phyloP scores from a whole-genome alignment of 805 yeast genomes.

The Jamesozyma jinghongensis region DNA sequence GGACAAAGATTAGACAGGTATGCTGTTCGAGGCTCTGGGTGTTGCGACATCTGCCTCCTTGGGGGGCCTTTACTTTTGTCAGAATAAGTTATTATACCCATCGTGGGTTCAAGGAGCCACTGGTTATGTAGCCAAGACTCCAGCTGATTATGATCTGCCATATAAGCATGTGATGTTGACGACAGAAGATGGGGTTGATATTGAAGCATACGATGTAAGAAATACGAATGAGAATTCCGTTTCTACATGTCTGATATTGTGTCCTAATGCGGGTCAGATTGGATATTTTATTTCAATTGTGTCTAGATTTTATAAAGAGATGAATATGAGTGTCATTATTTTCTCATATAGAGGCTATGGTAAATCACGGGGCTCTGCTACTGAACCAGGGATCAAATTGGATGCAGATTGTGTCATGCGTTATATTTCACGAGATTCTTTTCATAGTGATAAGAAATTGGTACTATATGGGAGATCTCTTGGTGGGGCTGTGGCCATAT shows the following conservation, averaged over 20 bases:
- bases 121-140: conserved; percentile 57
- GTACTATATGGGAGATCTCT: conserved; percentile 79
- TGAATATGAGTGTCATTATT: conserved; percentile 68
- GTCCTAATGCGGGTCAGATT: conserved; percentile 95
- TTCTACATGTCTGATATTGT: conserved; percentile 64
- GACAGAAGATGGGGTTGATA: conserved; percentile 60
- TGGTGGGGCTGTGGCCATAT: conserved; percentile 92
- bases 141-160: conserved; percentile 56
- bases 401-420: conserved; percentile 71
- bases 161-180: conserved; percentile 50
- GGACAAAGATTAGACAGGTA: too few relatives aligned
- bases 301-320: conserved; percentile 47
- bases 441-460: conserved; percentile 40
- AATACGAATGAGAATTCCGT: conserved; percentile 30
- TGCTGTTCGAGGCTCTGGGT: conserved; percentile 35
- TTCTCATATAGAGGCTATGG: conserved; percentile 92
- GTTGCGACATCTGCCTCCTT: conserved; percentile 38
- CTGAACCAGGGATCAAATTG: conserved; percentile 67
- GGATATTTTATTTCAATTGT: conserved; percentile 84
- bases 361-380: conserved; percentile 60
- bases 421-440: conserved; percentile 42
- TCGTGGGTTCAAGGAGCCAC: conserved; percentile 67
- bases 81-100: conserved; percentile 67
- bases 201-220: conserved; percentile 50
- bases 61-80: conserved; percentile 52